Evolutionary conservation across 1,284 basidiomycete species (phyloP), one percentile per base, ranked within the genome.

Genomic region (Boletus smithii): DNA sequence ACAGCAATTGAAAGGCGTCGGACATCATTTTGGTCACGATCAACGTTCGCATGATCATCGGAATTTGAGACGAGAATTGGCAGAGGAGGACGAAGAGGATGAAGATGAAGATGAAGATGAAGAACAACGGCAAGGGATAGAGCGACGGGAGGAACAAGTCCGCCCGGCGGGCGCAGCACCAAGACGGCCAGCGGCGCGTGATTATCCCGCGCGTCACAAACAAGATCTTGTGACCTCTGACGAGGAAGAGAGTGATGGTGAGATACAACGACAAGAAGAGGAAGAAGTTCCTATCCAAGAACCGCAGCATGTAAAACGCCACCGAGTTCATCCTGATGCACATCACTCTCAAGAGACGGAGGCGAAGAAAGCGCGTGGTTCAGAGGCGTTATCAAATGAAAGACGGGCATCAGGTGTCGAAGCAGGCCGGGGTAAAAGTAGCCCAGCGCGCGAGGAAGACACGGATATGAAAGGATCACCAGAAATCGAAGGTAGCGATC

Each of bases 11-110:
- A 31, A 49, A 14, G 3, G 2, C 7, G 23, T 52, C 0, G 50
- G 53, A 0, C 66, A 68, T 45, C 50, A 61, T 38, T 14, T 49
- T 0, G 62, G 62, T 16, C 46, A 56, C 0, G 64, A 68, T 44
- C 37, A 20, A n/a, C 64, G 66, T 3, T 49, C 39, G 17, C 62
- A 48, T 42, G 23, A 26, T 4, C 16, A 36, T 39, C 1, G 14
- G 24, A 7, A 23, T 8, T 18, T 37, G 26, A 42, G 45, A 10
- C 36, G 13, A 22, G 16, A 24, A 7, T 20, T 23, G 3, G 27
- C 20, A 5, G 45, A 55, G 4, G 51, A 54, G 0, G 57, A 58
- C 0, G 51, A 58, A 0, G 53, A 53, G 0, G 49, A 40, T 0
- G 44, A 46, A 0, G 49, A 49, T 0, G 35, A 38, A 8, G 42